Evolutionary conservation across 1,284 basidiomycete species (phyloP), one percentile per base, ranked within the genome.

Genomic region (Abortiporus biennis): DNA sequence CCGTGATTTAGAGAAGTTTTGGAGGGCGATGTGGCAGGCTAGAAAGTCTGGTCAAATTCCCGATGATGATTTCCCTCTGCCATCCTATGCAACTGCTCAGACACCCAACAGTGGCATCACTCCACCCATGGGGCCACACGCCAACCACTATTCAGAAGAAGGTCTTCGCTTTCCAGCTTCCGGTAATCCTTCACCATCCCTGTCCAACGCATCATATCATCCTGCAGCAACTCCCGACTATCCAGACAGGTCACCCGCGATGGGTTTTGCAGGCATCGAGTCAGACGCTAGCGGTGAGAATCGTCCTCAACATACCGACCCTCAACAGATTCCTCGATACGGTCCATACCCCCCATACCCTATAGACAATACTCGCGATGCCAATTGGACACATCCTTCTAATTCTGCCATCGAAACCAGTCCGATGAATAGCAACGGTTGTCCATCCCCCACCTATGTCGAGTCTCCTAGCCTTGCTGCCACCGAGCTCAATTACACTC

Each of bases 1-100:
- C 44, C 70, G 76, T 42, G 82, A 87, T 54, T 78, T 82, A 36
- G 85, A 88, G 62, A 80, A 75, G 52, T 72, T 78, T 53, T 80
- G 80, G 77, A 69, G 72, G 54, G 69, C 74, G n/a, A 65, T 83
- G 19, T 82, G 74, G 72, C 75, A 72, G 47, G 61, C 76, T 38
- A 74, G 71, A 57, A 80, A 78, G 60, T 60, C 70, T 30, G 70
- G 68, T 38, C 48, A 57, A 47, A 69, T 72, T 49, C 67, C 65
- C 47, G 40, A 54, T n/a, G 63, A 66, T 47, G 79, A 80, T 54
- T 65, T 78, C 32, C 73, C 76, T 0, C 71, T 73, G 38, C 69
- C 76, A 66, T 71, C 62, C 45, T 63, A 60, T 44, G 41, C 54
- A 12, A 51, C 61, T 36, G 50, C 57, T 45, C 61, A 60, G 50